Base-by-base conservation (phyloP, 2,329 filamentous ascomycete genomes). In the Ramularia endophylla region DNA sequence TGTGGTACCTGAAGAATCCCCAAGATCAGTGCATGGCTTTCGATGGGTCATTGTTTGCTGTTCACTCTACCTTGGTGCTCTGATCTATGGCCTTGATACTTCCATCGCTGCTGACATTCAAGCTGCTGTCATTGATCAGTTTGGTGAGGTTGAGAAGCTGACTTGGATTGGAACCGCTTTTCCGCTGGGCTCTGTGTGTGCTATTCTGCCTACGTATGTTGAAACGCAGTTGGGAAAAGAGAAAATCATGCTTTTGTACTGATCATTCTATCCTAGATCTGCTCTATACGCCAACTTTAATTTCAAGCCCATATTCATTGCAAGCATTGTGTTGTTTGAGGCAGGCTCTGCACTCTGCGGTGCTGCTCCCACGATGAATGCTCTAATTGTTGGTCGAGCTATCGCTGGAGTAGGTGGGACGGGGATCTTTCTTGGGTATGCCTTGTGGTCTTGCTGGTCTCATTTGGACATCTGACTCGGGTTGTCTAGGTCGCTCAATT, bases 351-450 rank as follows among this genome's bases (percentile, higher is more conserved):
- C 51, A 8, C 38, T 65, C 4, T 63, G 60, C 33, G 62, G 61
- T 20, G 59, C 50, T 8, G 62, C 62, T 12, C 62, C 58, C 2
- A 54, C 47, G 13, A 57, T 58, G 43, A 42, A 53, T 20, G 50
- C 56, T 4, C 25, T 59, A 11, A 61, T 65, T 29, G 44, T 61
- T 20, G 62, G 62, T 15, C 50, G 62, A 22, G 59, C 59, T 13
- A 42, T 60, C n/a, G 55, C 57, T 20, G 62, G 61, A 3, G 49
- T 55, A 7, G 61, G 80, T 9, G 81, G 81, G 19, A 38, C 31
- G 17, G 44, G 44, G 16, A 40, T 47, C 19, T 36, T 38, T 16
- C 17, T 40, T n/a, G 44, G 40, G 5, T n/a, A n/a, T n/a, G n/a
- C n/a, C n/a, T n/a, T n/a, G n/a, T n/a, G n/a, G n/a, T n/a, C n/a